phyloP scores from a whole-genome alignment of 495 filamentous ascomycete species.

The Lindgomyces ingoldianus region DNA sequence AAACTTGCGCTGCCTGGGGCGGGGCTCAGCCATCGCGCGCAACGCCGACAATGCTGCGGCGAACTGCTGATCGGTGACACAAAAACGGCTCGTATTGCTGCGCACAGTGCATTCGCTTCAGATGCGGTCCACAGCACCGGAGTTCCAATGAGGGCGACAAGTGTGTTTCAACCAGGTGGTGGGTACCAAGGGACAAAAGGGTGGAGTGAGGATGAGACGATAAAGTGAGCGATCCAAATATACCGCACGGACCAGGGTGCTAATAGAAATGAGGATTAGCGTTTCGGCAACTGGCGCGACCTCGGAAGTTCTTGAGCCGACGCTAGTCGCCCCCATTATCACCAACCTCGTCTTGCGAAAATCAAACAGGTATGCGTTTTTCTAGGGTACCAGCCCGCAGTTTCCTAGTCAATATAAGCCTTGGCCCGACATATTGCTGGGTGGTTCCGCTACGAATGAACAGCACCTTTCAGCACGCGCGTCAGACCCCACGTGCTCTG shows the following conservation, averaged over 20 bases:
- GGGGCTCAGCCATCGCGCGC: constrained; percentile 15
- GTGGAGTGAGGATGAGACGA: not conserved
- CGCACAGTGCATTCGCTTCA: not conserved
- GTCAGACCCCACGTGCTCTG: constrained; percentile 5
- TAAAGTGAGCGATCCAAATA: not conserved
- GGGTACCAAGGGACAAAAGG: not conserved
- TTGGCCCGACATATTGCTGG: not conserved
- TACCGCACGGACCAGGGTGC: not conserved
- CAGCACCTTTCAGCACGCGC: not conserved
- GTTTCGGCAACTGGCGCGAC: too few relatives aligned
- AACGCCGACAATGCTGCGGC: not conserved
- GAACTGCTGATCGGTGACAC: not conserved
- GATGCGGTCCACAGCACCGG: not conserved
- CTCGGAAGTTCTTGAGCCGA: not conserved
- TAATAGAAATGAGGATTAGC: not conserved
- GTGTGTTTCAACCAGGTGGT: not conserved
- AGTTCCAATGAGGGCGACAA: not conserved
- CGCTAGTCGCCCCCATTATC: too few relatives aligned
- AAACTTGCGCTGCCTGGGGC: constrained; percentile 24
- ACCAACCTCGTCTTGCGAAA: too few relatives aligned
- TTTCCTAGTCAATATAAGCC: too few relatives aligned
- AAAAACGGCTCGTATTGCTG: not conserved
- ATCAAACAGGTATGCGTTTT: too few relatives aligned
- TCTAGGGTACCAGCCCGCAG: too few relatives aligned
- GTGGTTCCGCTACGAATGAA: too few relatives aligned